Evolutionary conservation across 257 asterid genomes (phyloP), one percentile per base, ranked within the genome.

Genomic region (Craterostigma plantagineum): DNA sequence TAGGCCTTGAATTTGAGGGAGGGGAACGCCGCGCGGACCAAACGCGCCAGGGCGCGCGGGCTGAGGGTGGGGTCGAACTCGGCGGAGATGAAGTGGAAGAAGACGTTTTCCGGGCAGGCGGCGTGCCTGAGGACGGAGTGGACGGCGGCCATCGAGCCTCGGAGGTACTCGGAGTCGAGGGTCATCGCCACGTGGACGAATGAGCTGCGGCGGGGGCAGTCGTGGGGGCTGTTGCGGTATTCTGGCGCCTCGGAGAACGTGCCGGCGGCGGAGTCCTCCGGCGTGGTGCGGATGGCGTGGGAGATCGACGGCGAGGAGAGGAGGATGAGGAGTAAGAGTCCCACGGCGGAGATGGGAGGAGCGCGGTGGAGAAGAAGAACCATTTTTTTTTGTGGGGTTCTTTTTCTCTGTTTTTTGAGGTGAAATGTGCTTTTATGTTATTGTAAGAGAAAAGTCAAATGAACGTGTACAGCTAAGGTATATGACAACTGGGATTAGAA

Each of bases 111-210:
- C 7, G 93, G 91, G 45, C 93, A 79, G 17, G 84, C 68, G 8
- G 93, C 71, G 76, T 79, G 93, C 43, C 76, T 79, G 61, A 79
- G 85, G 42, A 76, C 73, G 0, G 93, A 79, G 52, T 79, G 84
- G 34, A 76, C 75, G 33, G 84, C 93, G 27, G 93, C 93, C 53
- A 73, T 63, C 0, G 91, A 65, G 7, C 91, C 93, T 6, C 91
- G 64, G 17, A 79, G 72, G 42, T 79, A 79, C 34, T 73, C 85
- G 7, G 79, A 70, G 52, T 79, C 93, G 40, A 79, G 66, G 34
- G 93, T 79, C 93, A 79, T 79, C 18, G 91, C 93, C 12, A 76
- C 63, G 58, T 79, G 93, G 50, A 79, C 67, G 14, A 67, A 18
- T 11, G 53, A 23, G n/a, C n/a, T n/a, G n/a, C n/a, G 30, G 30